Conservation (phyloP, 306 rosid species). For the Prunus kanzakura region DNA sequence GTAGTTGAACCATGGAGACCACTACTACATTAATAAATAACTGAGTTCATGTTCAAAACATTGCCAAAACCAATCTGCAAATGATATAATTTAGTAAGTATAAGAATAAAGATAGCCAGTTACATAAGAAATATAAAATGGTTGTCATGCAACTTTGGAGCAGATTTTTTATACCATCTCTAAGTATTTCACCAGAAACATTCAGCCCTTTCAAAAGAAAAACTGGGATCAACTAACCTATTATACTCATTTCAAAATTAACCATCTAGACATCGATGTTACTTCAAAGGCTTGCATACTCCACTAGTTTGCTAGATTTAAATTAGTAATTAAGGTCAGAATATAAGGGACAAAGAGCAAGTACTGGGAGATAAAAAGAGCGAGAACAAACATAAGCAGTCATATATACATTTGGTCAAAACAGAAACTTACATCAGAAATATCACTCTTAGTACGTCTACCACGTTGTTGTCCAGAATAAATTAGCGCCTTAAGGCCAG, state of each 20-base stretch:
- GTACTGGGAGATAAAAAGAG: background rate
- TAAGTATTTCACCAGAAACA: background rate
- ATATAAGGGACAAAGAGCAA: background rate
- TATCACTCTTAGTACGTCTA: slow-evolving; percentile 53
- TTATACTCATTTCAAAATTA: background rate
- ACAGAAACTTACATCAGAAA: slow-evolving; percentile 55
- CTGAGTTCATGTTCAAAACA: background rate
- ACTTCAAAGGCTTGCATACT: background rate
- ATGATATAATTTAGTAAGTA: background rate
- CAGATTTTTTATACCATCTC: background rate
- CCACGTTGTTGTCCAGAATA: slow-evolving; percentile 39
- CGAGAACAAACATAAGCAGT: background rate
- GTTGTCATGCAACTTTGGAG: background rate
- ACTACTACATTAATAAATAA: background rate
- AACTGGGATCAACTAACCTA: background rate
- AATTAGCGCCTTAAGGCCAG: slow-evolving; percentile 69
- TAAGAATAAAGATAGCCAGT: background rate
- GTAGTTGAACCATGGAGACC: background rate
- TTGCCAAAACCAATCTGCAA: background rate
- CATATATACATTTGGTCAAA: slow-evolving; percentile 5
- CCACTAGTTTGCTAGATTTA: background rate
- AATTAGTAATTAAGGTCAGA: background rate
- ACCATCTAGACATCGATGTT: background rate
- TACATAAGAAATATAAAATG: background rate
- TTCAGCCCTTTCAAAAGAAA: background rate